Conservation (phyloP, 257 asterid genomes). For the Buddleja alternifolia region DNA sequence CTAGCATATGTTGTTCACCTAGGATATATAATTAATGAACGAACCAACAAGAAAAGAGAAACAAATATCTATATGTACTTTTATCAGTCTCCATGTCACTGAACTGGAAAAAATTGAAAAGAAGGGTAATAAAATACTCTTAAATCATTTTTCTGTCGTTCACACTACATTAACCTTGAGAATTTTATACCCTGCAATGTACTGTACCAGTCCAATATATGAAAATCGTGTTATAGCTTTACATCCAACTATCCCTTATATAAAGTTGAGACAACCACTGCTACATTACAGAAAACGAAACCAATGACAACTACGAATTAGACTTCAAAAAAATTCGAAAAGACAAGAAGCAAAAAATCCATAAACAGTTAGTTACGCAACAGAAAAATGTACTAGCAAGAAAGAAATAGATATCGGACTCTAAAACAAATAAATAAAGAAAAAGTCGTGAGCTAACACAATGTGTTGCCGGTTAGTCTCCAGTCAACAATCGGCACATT, state of each 20-base stretch:
- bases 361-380: constrained; percentile 7
- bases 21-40: no score
- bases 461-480: constrained; percentile 42
- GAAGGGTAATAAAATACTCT: no score
- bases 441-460: constrained; percentile 40
- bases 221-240: constrained; percentile 34
- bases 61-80: no score
- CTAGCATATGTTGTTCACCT: no score
- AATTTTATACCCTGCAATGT: no score
- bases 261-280: constrained; percentile 12
- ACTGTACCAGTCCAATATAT: no score
- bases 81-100: no score
- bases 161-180: no score
- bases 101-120: no score
- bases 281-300: constrained; percentile 24
- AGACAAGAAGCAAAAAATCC: constrained; percentile 5
- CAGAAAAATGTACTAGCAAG: constrained; percentile 41
- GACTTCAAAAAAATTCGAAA: background rate
- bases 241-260: constrained; percentile 35
- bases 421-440: constrained; percentile 49
- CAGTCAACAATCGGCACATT: constrained; percentile 45
- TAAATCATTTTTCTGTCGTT: no score
- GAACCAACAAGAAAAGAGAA: no score
- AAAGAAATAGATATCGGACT: constrained; percentile 39
- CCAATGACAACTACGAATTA: constrained; percentile 21